Base-by-base conservation (phyloP, 352 stramenopile genomes). In the Pythium coloratum region DNA sequence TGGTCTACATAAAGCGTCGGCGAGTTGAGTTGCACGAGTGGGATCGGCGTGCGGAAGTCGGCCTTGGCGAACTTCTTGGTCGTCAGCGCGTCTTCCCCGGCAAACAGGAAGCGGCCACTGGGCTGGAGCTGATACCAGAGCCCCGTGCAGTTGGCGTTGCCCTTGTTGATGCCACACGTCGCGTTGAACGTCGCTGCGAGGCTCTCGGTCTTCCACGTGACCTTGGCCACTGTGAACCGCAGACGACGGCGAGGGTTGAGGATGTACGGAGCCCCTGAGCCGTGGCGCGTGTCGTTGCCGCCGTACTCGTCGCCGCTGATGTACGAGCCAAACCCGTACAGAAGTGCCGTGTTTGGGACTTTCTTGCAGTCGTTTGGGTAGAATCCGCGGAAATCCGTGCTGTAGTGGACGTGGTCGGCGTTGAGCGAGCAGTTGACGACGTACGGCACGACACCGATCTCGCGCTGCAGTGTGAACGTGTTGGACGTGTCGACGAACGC, bases 261-360 rank as follows among this genome's bases (percentile, higher is more conserved):
- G 33, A 87, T 72, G 59, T 74, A 84, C 18, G 75, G 72, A 47
- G 61, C 42, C 9, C 67, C 38, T 10, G 61, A 64, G 8, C 55
- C 70, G 28, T 61, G 64, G 3, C 55, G 30, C 4, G 46, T 61
- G 50, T 64, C 47, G 36, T 62, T 57, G 38, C 36, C 55, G 26
- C 67, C 67, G 53, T 76, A 87, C 12, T 73, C 66, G 28, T 81
- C 73, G 16, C 72, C 79, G 2, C 68, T 59, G 58, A 87, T 78
- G 67, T 82, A 80, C 58, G 78, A 82, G 13, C 75, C 73, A 58
- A 83, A 72, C 20, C 73, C 75, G 47, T 78, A 83, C 1, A 83
- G 20, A 12, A 87, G 66, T 8, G 67, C 70, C 24, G 70, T 54
- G 59, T 84, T 74, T 0, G 46, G 32, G 2, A 75, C 20, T 13